Evolutionary conservation across 352 stramenopile genomes (phyloP), one percentile per base, ranked within the genome.

Genomic region (Saprolegnia parasitica): DNA sequence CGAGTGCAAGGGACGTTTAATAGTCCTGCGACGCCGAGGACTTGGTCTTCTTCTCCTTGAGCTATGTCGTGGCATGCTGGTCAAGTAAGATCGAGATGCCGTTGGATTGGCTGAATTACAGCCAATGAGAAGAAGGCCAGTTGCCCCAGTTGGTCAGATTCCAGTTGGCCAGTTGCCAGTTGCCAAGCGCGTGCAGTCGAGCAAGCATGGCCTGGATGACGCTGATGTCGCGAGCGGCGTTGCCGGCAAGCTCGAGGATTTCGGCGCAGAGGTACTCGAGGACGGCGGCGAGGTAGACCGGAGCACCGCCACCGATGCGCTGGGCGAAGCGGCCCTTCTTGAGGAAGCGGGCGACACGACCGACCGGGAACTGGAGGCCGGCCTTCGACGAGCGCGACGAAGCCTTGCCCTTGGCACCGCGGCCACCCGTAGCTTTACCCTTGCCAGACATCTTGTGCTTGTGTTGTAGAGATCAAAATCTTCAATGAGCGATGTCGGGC

Each of bases 321-420:
- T 88, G 81, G 37, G 93, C 88, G 74, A 96, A 98, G 58, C 93
- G 90, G 71, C 91, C 91, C 78, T 98, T 89, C 72, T 89, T 89
- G 24, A 98, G 78, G 80, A 96, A 98, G 78, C 94, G 89, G 50
- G 88, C 89, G 58, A 98, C 91, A 95, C 94, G 88, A 71, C 92
- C 93, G 0, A 98, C 94, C 49, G 94, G 95, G 80, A 98, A 98
- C 78, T 98, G 91, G 64, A 98, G 84, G 13, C 95, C 95, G 35
- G 94, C 94, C 81, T 98, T 98, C 35, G 91, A 68, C 64, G 87
- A 96, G 20, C 82, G 78, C 56, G 78, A 84, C 32, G 61, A 75
- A 58, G 73, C 73, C 75, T 90, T 90, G 61, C 81, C 81, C 74
- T 84, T 88, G 77, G 89, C 89, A 64, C 82, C 82, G 73, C 82